A percentile compares a stretch with the other conserved stretches of the same genome.
Evolutionary conservation across 2,329 filamentous ascomycete genomes (phyloP).

Genomic region (Geosmithia putterillii): DNA sequence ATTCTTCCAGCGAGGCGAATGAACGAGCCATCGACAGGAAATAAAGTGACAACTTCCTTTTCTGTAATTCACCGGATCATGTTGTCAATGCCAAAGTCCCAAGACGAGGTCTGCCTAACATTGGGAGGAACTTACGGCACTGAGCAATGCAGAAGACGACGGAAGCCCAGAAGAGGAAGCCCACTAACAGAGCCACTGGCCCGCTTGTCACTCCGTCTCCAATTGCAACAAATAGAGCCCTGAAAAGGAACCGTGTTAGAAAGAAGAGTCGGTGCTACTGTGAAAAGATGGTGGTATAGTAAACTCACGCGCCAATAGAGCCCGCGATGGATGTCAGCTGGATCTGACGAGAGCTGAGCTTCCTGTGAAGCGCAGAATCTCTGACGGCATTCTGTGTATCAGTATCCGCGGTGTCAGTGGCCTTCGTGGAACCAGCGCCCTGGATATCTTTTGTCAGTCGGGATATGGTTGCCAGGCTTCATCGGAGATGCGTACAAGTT

Average conservation of each 20-base stretch:
- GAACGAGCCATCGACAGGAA: neutral
- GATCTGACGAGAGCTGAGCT: neutral
- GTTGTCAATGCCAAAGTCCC: neutral
- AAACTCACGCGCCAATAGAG: neutral
- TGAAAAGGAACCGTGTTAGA: neutral
- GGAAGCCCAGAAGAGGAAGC: neutral
- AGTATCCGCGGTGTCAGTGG: too few species aligned
- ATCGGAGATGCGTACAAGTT: too few species aligned
- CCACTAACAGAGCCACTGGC: neutral
- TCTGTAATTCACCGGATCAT: neutral
- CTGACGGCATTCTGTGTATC: neutral
- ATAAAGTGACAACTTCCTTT: neutral
- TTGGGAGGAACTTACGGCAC: neutral
- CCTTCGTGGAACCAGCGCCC: too few species aligned
- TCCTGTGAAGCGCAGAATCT: neutral
- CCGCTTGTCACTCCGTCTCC: neutral
- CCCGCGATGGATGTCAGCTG: neutral
- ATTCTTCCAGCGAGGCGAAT: slow-evolving; percentile 1
- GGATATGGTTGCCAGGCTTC: too few species aligned
- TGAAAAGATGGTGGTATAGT: neutral
- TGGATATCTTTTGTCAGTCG: too few species aligned
- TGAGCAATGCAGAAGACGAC: slow-evolving; percentile 1
- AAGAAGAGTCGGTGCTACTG: neutral
- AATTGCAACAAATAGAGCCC: neutral
- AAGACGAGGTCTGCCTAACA: neutral